Base-by-base conservation (phyloP, 164 flowering plant genomes). In the Tinospora cordifolia region DNA sequence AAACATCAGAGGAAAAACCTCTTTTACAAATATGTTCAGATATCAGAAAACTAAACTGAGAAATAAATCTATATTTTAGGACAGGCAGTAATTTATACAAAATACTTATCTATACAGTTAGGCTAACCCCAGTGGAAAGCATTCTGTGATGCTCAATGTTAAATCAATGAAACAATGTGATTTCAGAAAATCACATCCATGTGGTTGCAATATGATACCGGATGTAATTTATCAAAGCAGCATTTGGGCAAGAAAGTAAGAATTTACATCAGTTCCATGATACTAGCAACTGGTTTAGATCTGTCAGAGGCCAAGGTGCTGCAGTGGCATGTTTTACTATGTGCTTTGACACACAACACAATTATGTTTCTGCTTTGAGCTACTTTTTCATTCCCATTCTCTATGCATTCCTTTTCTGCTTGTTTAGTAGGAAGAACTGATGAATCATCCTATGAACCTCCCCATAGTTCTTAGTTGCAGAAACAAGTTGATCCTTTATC, bases 371-470 rank as follows among this genome's bases (percentile, higher is more conserved):
- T 51, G 59, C 59, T 51, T 22, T 51, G 59, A 51, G 21, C n/a
- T 14, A 7, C 59, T 51, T 51, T 51, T 60, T 60, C 63, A 60
- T 11, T 26, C 63, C 8, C 34, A 57, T 13, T 59, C 58, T 57
- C 69, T 77, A 65, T 21, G 46, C 75, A 49, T 65, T 49, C 14
- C 67, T 65, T 72, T 79, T 84, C 57, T 72, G 76, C 79, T 80
- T 88, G 79, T 94, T 86, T 74, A 78, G 70, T 79, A 80, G 90
- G 78, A 90, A 95, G 84, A 95, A 92, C 75, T 87, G 94, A 78
- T 86, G 90, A 66, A 91, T 81, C 79, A 80, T 75, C 67, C 82
- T 77, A 69, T 92, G 98, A 15, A 86, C 90, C 81, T 90, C 90
- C 62, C 98, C 98, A 77, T 92, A 95, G 70, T 80, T 88, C 49